Evolutionary conservation across 495 filamentous ascomycete genomes (phyloP).

Genomic region (Copromyces sp.): DNA sequence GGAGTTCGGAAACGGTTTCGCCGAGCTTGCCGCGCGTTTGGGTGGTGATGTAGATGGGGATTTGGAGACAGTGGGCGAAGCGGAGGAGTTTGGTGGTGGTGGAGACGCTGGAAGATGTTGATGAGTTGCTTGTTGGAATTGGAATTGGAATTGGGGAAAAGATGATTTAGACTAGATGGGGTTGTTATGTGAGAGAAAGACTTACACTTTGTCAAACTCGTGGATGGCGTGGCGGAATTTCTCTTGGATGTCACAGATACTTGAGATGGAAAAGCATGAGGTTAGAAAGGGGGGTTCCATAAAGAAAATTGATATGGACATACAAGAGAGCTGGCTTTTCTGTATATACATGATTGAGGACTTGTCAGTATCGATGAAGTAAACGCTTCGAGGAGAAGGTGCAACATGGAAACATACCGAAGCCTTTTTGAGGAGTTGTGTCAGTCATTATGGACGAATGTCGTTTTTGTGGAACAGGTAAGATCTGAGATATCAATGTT

Average conservation of each 20-base stretch:
- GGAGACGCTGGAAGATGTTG: constrained; percentile 27
- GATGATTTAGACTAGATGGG: neutral
- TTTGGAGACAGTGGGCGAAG: constrained; percentile 49
- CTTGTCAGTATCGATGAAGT: neutral
- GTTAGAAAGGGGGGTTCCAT: neutral
- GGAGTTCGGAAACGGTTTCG: constrained; percentile 61
- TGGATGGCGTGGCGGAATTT: constrained; percentile 76
- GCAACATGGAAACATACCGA: constrained; percentile 22
- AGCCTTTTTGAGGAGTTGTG: constrained; percentile 23
- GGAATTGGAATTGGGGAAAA: too few relatives aligned
- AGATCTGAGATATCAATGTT: neutral
- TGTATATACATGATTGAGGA: constrained; percentile 14
- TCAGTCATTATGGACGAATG: constrained; percentile 15
- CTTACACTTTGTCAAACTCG: constrained; percentile 71
- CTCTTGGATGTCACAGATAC: constrained; percentile 93
- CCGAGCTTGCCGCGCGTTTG: constrained; percentile 71
- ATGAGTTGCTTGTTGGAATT: too few relatives aligned
- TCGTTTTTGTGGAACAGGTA: neutral
- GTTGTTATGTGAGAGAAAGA: neutral
- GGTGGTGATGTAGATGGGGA: constrained; percentile 77
- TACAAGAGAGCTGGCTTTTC: constrained; percentile 65
- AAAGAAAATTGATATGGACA: constrained; percentile 6
- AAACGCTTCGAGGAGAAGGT: neutral
- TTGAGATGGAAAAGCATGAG: constrained; percentile 32
- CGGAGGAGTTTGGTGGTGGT: constrained; percentile 46